Percentiles rank a stretch among this genome's conserved stretches.
These are phyloP conservation scores for Lathyrus tuberosus DNA, from an alignment of 306 rosid species.

Conservation along the genomic window DNA sequence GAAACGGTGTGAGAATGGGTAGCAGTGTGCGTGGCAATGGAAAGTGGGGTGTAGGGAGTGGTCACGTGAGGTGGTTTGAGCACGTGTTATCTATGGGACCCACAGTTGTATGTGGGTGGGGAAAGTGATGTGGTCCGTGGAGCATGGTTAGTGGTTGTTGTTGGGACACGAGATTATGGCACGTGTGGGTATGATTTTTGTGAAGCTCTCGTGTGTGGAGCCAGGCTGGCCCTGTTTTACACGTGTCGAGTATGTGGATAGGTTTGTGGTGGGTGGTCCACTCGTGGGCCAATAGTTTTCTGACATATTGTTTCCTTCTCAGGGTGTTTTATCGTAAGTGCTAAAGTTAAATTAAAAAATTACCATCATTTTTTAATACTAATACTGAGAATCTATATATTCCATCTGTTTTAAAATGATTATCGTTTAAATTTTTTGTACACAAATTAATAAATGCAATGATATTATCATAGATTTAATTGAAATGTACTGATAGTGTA, in stretches of 20 bases:
- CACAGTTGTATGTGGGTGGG: constrained; percentile 23
- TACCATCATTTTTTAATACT: too few relatives aligned
- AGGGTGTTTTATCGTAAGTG: not conserved
- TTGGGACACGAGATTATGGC: constrained; percentile 53
- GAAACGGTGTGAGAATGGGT: constrained; percentile 18
- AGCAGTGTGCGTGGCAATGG: not conserved
- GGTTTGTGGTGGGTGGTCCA: constrained; percentile 27
- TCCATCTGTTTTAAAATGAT: too few relatives aligned
- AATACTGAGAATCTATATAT: too few relatives aligned
- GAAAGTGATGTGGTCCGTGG: constrained; percentile 48
- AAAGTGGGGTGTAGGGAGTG: not conserved
- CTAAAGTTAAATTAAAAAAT: too few relatives aligned
- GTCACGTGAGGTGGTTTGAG: constrained; percentile 45
- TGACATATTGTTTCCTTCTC: not conserved
- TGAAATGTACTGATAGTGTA: too few relatives aligned
- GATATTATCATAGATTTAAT: too few relatives aligned
- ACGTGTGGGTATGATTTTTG: constrained; percentile 52
- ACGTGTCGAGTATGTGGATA: constrained; percentile 5
- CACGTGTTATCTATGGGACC: constrained; percentile 37
- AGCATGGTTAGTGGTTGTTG: constrained; percentile 44
- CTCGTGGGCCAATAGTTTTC: constrained; percentile 34
- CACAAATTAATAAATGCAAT: too few relatives aligned
- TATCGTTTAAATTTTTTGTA: too few relatives aligned
- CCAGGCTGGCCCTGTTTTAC: constrained; percentile 18
- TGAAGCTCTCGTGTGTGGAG: constrained; percentile 30